Percentiles rank a stretch among this genome's conserved stretches.
Conservation (phyloP, 2,329 filamentous ascomycete species). For the Ophiocordyceps camponoti-saundersi region DNA sequence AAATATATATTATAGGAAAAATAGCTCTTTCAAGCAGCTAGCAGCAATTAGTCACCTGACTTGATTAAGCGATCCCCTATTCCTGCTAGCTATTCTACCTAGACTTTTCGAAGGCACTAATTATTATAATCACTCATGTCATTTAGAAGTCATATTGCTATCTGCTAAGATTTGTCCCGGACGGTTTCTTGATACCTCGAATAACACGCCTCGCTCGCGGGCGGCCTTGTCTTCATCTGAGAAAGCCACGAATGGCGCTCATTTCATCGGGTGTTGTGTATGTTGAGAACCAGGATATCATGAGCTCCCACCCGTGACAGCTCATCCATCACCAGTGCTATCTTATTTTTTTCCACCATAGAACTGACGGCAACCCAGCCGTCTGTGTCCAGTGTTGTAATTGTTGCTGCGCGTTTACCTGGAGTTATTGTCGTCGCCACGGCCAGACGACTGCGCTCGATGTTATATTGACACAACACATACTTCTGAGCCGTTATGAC, state of each 20-base stretch:
- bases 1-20: too few species aligned
- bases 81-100: too few species aligned
- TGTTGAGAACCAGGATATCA: constrained; percentile 72
- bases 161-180: too few species aligned
- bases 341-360: constrained; percentile 82
- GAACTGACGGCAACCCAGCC: constrained; percentile 88
- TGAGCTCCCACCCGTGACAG: constrained; percentile 59
- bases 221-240: too few species aligned
- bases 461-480: constrained; percentile 93
- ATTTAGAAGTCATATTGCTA: too few species aligned
- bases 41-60: too few species aligned
- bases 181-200: too few species aligned
- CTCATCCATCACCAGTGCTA: constrained; percentile 77
- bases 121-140: too few species aligned
- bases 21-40: too few species aligned
- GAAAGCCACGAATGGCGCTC: not conserved
- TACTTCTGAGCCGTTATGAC: constrained; percentile 92
- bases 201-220: too few species aligned
- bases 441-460: constrained; percentile 51
- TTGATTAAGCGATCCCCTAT: too few species aligned
- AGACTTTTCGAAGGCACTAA: too few species aligned
- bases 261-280: constrained; percentile 56
- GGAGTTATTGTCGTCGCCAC: constrained; percentile 66
- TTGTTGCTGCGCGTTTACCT: constrained; percentile 81
- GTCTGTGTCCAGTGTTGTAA: constrained; percentile 75